Base-by-base conservation (phyloP, 345 rosid species). In the Microcos paniculata region DNA sequence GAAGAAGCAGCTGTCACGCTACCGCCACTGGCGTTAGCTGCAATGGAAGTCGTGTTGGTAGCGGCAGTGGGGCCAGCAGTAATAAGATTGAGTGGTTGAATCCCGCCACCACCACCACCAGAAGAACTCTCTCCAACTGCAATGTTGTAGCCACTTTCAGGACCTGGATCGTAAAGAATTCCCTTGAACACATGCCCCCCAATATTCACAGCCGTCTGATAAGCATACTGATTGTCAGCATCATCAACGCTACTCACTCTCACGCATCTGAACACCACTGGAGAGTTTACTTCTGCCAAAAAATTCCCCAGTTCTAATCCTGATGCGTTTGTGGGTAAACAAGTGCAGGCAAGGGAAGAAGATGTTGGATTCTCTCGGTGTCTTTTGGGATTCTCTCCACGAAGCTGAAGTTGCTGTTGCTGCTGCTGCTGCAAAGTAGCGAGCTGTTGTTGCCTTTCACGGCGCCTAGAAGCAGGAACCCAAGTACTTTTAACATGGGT, bases 181-280 rank as follows among this genome's bases (percentile, higher is more conserved):
- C 98, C 99, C 76, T 90, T 94, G 86, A 94, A 94, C 30, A 94
- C 74, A 76, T 91, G 99, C n/a, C 99, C 99, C 31, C 92, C 90
- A 6, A 94, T 90, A n/a, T n/a, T n/a, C n/a, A n/a, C n/a, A n/a
- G n/a, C n/a, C n/a, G n/a, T n/a, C n/a, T n/a, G n/a, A n/a, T n/a
- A n/a, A n/a, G n/a, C n/a, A n/a, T n/a, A n/a, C n/a, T n/a, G n/a
- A n/a, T n/a, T n/a, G n/a, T n/a, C 94, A n/a, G 62, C 77, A 16
- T 94, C 98, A 42, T 91, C 97, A 42, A 89, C 51, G 46, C 87
- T 75, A 75, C 90, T 89, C 86, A 94, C 88, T 76, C 90, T 81
- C 4, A 94, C 94, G 52, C 99, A 90, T 24, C 93, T 89, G 76
- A 94, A 94, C 51, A 86, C 68, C 55, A 96, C 98, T 35, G 88